phyloP scores from a whole-genome alignment of 441 rosid species.

The Brassica balearica region DNA sequence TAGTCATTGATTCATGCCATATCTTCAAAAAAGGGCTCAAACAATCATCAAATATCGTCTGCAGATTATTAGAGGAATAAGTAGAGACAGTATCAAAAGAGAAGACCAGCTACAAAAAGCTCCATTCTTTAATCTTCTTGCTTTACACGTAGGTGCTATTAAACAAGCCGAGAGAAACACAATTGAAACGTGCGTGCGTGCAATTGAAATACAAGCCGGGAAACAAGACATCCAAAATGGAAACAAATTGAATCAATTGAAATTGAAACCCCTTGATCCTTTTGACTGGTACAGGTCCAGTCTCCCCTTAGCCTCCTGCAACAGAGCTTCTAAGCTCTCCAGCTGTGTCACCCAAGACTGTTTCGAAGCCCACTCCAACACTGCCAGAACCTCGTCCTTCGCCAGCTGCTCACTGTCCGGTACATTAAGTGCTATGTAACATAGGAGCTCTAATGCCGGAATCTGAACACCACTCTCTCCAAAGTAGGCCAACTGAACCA shows the following conservation, averaged over 20 bases:
- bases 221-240: slow-evolving; percentile 11
- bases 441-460: slow-evolving; percentile 65
- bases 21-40: background rate
- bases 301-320: slow-evolving; percentile 74
- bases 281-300: slow-evolving; percentile 90
- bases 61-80: slow-evolving; percentile 21
- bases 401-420: slow-evolving; percentile 95
- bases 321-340: slow-evolving; percentile 55
- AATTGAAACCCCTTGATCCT: slow-evolving; percentile 74
- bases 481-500: slow-evolving; percentile 86
- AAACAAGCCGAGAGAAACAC: background rate
- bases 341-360: slow-evolving; percentile 63
- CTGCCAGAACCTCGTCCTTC: slow-evolving; percentile 68
- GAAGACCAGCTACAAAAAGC: slow-evolving; percentile 33
- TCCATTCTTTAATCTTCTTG: slow-evolving; percentile 35
- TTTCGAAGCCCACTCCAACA: slow-evolving; percentile 92
- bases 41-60: slow-evolving; percentile 16
- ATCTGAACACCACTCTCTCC: slow-evolving; percentile 77
- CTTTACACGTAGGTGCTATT: slow-evolving; percentile 30
- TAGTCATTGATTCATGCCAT: too few relatives aligned
- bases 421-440: slow-evolving; percentile 77
- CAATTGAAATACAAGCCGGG: background rate
- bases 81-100: slow-evolving; percentile 12
- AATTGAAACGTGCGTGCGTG: background rate
- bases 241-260: slow-evolving; percentile 45